Evolutionary conservation across 257 asterid genomes (phyloP).

Genomic region (Penstemon barbatus): DNA sequence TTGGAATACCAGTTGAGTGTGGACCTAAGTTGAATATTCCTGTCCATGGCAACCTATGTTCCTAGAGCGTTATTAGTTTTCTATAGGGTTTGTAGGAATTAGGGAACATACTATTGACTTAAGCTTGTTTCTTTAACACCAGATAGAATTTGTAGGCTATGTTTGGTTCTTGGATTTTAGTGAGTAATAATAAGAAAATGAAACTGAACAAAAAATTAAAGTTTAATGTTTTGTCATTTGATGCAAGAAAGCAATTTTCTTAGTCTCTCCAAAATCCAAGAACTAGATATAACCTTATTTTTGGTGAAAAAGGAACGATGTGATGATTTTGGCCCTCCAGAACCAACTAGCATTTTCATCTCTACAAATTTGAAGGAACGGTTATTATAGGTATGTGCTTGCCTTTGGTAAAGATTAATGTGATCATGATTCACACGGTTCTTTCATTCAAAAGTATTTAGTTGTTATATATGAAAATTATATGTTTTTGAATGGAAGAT

Average conservation of each 20-base stretch:
- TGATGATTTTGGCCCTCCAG: not conserved
- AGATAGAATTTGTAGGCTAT: too few relatives aligned
- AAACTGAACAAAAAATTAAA: too few relatives aligned
- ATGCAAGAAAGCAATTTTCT: too few relatives aligned
- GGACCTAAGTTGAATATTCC: not conserved
- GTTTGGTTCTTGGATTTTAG: too few relatives aligned
- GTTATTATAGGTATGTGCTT: not conserved
- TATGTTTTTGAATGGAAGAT: slow-evolving; percentile 41
- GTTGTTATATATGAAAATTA: not conserved
- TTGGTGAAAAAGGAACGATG: too few relatives aligned
- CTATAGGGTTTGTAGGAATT: not conserved
- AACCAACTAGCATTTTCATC: not conserved
- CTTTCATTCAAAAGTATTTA: slow-evolving; percentile 31
- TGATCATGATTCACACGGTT: slow-evolving; percentile 32
- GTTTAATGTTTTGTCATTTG: too few relatives aligned
- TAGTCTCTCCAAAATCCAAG: too few relatives aligned
- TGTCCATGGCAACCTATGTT: not conserved
- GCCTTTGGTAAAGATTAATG: not conserved
- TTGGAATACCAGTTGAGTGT: not conserved
- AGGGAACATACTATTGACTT: too few relatives aligned
- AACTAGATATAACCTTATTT: too few relatives aligned
- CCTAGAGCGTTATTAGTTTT: not conserved
- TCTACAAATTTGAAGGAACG: not conserved
- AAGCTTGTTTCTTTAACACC: too few relatives aligned
- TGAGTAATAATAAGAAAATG: too few relatives aligned